Base-by-base conservation (phyloP, 495 filamentous ascomycete species). In the Evernia prunastri region DNA sequence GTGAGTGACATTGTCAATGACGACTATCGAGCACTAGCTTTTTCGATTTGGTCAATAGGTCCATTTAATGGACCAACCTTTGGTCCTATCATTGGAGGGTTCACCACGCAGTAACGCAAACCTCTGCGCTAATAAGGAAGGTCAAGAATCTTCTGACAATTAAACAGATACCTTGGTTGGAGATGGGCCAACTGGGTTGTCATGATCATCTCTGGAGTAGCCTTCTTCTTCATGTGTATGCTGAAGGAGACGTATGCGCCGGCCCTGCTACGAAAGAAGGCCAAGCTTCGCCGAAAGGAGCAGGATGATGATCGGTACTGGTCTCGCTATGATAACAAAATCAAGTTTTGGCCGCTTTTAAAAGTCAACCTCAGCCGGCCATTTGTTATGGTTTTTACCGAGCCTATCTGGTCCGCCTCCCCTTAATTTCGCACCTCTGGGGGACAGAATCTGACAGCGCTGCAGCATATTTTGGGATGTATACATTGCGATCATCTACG, bases 131-230 rank as follows among this genome's bases (percentile, higher is more conserved):
- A 13, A 10, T 23, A 42, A 53, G 25, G 45, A 17, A 9, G 29
- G 27, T 25, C 8, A 8, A 9, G 3, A 36, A 54, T 36, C 10
- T 37, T 57, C 27, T 63, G 23, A 65, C 42, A 36, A 40, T 18
- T 18, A 83, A 73, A 62, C 77, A 89, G 74, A 27, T 86, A 88
- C 68, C 80, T 92, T 31, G 90, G 90, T 12, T 96, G 91, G 91
- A 75, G 89, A 36, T 95, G 89, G 89, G 87, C 84, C n/a, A 89
- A 88, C 71, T 96, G 91, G 89, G 74, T 96, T 23, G 83, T 88
- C 11, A 72, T 95, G 59, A 91, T 93, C 37, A 73, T 87, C 3
- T 77, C 81, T 0, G 87, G 84, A 3, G 77, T 82, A 0, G 82
- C 83, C 1, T 78, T 82, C 33, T 23, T 80, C 31, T 69, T 82